phyloP scores from a whole-genome alignment of 768 basidiomycete genomes.

The Clavulina sp. region DNA sequence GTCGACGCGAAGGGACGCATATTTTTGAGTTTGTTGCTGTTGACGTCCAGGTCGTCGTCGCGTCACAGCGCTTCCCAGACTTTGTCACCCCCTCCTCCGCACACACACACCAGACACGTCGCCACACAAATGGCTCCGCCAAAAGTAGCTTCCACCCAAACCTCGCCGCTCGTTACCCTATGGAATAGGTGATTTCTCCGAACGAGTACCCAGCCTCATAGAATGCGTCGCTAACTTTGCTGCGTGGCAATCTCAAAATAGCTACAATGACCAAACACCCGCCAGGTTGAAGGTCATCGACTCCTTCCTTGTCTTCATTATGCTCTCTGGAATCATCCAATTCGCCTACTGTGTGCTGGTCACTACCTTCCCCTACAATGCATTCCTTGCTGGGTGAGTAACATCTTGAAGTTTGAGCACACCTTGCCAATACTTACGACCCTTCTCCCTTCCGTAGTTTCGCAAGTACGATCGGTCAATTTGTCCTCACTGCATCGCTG shows the following conservation, averaged over 20 bases:
- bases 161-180: conserved; percentile 28
- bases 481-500: conserved; percentile 83
- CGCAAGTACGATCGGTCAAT: conserved; percentile 85
- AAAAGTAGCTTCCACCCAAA: conserved; percentile 1
- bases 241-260: conserved; percentile 12
- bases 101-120: too few species aligned
- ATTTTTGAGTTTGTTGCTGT: too few species aligned
- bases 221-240: not conserved
- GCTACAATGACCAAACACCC: conserved; percentile 63
- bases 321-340: conserved; percentile 78
- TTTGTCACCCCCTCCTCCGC: too few species aligned
- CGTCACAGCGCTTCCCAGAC: too few species aligned
- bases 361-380: conserved; percentile 92
- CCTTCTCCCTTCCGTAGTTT: conserved; percentile 37
- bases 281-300: conserved; percentile 87
- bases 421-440: not conserved
- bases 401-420: not conserved
- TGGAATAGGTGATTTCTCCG: conserved; percentile 25
- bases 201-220: not conserved
- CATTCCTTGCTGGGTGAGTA: conserved; percentile 84
- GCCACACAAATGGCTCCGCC: conserved; percentile 4
- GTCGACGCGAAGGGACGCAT: too few species aligned
- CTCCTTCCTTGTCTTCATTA: conserved; percentile 76
- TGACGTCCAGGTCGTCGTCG: too few species aligned
- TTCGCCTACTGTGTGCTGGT: conserved; percentile 84